These are phyloP conservation scores for Magnusiomyces suaveolens DNA, from an alignment of 1,139 yeast species.

Conservation along the genomic window DNA sequence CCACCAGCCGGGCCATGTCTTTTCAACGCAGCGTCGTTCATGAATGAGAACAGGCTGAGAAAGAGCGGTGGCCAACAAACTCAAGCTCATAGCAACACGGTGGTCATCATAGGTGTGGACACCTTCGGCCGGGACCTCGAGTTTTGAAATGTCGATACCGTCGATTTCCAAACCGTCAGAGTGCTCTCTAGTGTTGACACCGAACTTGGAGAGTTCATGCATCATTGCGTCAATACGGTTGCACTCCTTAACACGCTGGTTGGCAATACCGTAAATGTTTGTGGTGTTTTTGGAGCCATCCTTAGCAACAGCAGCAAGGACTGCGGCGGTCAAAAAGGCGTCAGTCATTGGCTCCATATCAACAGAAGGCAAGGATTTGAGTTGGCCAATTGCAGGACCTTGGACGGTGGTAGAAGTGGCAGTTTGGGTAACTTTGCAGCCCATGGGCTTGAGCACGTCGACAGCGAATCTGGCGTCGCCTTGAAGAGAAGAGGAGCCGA, in stretches of 20 bases:
- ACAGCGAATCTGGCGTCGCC: constrained; percentile 97
- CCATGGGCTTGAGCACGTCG: constrained; percentile 91
- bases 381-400: constrained; percentile 66
- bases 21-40: constrained; percentile 87
- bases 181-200: constrained; percentile 72
- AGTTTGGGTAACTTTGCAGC: constrained; percentile 78
- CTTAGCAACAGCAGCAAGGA: constrained; percentile 82
- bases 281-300: constrained; percentile 38
- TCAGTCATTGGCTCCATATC: constrained; percentile 99
- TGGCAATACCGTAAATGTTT: constrained; percentile 88
- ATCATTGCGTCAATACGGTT: constrained; percentile 95
- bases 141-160: constrained; percentile 41
- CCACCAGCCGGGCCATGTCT: constrained; percentile 99
- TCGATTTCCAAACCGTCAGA: constrained; percentile 87
- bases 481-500: constrained; percentile 84
- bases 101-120: constrained; percentile 86
- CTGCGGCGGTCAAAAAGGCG: constrained; percentile 93
- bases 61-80: constrained; percentile 55
- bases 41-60: constrained; percentile 54
- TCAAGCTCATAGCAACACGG: constrained; percentile 96
- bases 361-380: constrained; percentile 62
- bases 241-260: constrained; percentile 96
- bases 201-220: constrained; percentile 76
- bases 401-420: constrained; percentile 80
- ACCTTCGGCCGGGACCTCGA: constrained; percentile 41